These are phyloP conservation scores for Teunomyces cretensis DNA, from an alignment of 805 yeast species.

Conservation along the genomic window DNA sequence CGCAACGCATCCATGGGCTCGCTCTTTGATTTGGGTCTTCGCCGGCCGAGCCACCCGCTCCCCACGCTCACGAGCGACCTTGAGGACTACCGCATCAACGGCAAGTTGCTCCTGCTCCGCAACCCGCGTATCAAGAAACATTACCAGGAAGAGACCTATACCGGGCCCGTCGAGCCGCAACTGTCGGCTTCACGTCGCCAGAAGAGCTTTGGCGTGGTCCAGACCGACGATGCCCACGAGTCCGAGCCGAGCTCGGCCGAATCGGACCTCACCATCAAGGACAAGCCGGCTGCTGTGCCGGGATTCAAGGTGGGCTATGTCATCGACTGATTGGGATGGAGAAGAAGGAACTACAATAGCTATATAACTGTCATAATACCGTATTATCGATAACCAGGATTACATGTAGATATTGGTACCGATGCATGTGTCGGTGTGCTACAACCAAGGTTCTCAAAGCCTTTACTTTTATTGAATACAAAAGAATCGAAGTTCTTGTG, in stretches of 20 bases:
- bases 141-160: conserved; percentile 17
- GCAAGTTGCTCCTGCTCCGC: conserved; percentile 19
- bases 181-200: conserved; percentile 7
- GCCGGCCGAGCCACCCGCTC: background rate
- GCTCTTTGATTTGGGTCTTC: conserved; percentile 3
- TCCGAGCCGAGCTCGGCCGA: conserved; percentile 8
- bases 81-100: conserved; percentile 11
- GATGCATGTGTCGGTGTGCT: too few species aligned
- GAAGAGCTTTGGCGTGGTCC: conserved; percentile 16
- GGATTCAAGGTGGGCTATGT: conserved; percentile 18
- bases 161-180: background rate
- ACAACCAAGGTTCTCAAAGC: too few species aligned
- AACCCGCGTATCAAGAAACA: conserved; percentile 31
- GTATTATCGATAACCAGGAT: too few species aligned
- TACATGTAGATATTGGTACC: too few species aligned
- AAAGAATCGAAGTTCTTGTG: too few species aligned
- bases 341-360: too few species aligned
- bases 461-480: too few species aligned
- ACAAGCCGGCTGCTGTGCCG: conserved; percentile 9
- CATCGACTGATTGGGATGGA: conserved; percentile 9
- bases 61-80: conserved; percentile 1
- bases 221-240: conserved; percentile 2
- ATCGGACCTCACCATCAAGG: conserved; percentile 14
- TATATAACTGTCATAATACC: too few species aligned
- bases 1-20: conserved; percentile 2